Conservation (phyloP, 495 filamentous ascomycete species). For the Aspergillus funiculosus region DNA sequence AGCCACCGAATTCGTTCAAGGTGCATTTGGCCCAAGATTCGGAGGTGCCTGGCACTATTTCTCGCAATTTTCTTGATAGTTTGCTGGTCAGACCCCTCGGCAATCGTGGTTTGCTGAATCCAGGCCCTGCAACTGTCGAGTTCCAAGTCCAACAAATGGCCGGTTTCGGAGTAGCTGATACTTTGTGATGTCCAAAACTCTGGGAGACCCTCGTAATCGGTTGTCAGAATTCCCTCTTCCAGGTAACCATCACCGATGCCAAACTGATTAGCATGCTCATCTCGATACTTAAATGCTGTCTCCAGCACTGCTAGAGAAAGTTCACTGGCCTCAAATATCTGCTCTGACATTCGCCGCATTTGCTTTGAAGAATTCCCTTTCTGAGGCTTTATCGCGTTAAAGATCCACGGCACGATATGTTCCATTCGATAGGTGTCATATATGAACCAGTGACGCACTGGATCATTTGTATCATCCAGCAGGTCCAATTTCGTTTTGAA, state of each 20-base stretch:
- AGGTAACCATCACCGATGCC: conserved; percentile 60
- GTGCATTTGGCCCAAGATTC: conserved; percentile 54
- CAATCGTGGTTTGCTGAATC: conserved; percentile 31
- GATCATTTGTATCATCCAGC: conserved; percentile 59
- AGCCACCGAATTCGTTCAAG: conserved; percentile 59
- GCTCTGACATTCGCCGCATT: conserved; percentile 41
- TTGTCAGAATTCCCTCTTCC: conserved; percentile 60
- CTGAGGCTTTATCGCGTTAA: conserved; percentile 61
- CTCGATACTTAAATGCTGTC: conserved; percentile 68
- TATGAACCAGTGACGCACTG: conserved; percentile 75
- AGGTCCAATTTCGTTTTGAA: conserved; percentile 54
- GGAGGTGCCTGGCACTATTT: conserved; percentile 51
- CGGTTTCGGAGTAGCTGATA: conserved; percentile 42
- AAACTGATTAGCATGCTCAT: conserved; percentile 59
- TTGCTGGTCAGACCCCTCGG: conserved; percentile 30
- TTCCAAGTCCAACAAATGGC: conserved; percentile 44
- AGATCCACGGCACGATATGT: conserved; percentile 68
- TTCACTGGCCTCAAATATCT: conserved; percentile 71
- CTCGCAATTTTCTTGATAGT: conserved; percentile 42
- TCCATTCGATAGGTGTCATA: conserved; percentile 69
- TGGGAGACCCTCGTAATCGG: conserved; percentile 57
- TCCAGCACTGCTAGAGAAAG: conserved; percentile 66
- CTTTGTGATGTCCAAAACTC: conserved; percentile 70
- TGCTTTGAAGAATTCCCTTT: conserved; percentile 30
- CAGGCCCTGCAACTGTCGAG: conserved; percentile 40